A percentile compares a stretch with the other conserved stretches of the same genome.
These are phyloP conservation scores for Stachybotrys chlorohalonatus DNA, from an alignment of 2,329 filamentous ascomycete genomes.

Conservation along the genomic window DNA sequence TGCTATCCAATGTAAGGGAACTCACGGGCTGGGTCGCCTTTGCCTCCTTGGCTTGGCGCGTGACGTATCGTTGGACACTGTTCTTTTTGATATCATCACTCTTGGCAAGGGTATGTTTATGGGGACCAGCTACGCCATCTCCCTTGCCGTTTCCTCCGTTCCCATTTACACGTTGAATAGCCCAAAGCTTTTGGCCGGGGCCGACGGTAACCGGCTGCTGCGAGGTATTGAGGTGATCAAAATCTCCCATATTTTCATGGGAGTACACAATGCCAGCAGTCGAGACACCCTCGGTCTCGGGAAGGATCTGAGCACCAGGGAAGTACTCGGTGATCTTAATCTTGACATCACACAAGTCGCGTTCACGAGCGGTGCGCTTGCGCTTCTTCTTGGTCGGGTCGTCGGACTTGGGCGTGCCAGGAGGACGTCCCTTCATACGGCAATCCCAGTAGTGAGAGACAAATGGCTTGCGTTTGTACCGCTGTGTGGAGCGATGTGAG, in stretches of 20 bases:
- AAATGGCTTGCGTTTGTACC: conserved; percentile 75
- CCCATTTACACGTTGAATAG: conserved; percentile 69
- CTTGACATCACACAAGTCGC: conserved; percentile 78
- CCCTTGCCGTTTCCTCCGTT: conserved; percentile 66
- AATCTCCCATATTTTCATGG: background rate
- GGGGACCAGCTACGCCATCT: conserved; percentile 61
- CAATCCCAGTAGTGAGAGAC: conserved; percentile 82
- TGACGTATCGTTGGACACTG: conserved; percentile 57
- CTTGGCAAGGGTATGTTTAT: conserved; percentile 63
- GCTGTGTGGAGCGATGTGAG: conserved; percentile 73
- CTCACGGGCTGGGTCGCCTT: conserved; percentile 37
- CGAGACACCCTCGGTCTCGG: conserved; percentile 8
- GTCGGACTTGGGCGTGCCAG: conserved; percentile 69
- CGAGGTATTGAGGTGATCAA: background rate
- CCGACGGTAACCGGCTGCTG: conserved; percentile 11
- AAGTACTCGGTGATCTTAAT: conserved; percentile 80
- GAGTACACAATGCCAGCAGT: background rate
- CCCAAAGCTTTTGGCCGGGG: conserved; percentile 53
- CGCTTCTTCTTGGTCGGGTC: conserved; percentile 77
- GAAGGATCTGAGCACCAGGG: conserved; percentile 36
- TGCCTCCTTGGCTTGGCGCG: conserved; percentile 55
- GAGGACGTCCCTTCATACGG: conserved; percentile 68
- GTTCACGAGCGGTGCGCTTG: conserved; percentile 64
- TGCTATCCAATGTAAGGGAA: background rate
- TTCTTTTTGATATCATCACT: conserved; percentile 78